phyloP scores from a whole-genome alignment of 2,329 filamentous ascomycete species.

The Hypoxylon sp. region DNA sequence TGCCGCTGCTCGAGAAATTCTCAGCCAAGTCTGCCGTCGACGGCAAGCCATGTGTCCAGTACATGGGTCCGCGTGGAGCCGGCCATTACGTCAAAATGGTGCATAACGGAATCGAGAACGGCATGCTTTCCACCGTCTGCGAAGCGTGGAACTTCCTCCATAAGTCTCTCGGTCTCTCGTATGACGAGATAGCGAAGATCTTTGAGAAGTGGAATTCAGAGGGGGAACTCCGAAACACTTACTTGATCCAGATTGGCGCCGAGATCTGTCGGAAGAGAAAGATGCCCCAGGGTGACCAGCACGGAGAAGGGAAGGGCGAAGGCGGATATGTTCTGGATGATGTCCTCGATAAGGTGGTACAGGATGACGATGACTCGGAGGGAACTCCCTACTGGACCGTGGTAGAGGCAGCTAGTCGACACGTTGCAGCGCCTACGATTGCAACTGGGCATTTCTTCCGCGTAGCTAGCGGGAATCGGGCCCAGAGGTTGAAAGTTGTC shows the following conservation, averaged over 20 bases:
- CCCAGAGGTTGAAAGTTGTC: constrained; percentile 62
- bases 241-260: constrained; percentile 73
- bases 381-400: constrained; percentile 78
- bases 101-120: constrained; percentile 81
- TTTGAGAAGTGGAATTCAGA: constrained; percentile 73
- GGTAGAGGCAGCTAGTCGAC: constrained; percentile 71
- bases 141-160: constrained; percentile 77
- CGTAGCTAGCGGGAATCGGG: constrained; percentile 73
- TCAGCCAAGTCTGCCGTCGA: constrained; percentile 72
- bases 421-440: constrained; percentile 76
- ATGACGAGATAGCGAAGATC: constrained; percentile 72
- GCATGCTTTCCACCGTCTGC: constrained; percentile 75
- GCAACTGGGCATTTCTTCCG: constrained; percentile 74
- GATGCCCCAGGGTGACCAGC: constrained; percentile 56
- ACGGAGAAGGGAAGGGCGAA: constrained; percentile 59
- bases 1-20: constrained; percentile 73
- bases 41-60: constrained; percentile 70
- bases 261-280: constrained; percentile 62
- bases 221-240: constrained; percentile 72
- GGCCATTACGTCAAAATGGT: constrained; percentile 84
- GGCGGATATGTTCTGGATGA: constrained; percentile 69
- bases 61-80: constrained; percentile 65
- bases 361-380: constrained; percentile 76
- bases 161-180: constrained; percentile 68
- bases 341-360: constrained; percentile 79